Percentiles rank a stretch among this genome's conserved stretches.
phyloP scores from a whole-genome alignment of 768 basidiomycete species.

The Termitomyces sp. region DNA sequence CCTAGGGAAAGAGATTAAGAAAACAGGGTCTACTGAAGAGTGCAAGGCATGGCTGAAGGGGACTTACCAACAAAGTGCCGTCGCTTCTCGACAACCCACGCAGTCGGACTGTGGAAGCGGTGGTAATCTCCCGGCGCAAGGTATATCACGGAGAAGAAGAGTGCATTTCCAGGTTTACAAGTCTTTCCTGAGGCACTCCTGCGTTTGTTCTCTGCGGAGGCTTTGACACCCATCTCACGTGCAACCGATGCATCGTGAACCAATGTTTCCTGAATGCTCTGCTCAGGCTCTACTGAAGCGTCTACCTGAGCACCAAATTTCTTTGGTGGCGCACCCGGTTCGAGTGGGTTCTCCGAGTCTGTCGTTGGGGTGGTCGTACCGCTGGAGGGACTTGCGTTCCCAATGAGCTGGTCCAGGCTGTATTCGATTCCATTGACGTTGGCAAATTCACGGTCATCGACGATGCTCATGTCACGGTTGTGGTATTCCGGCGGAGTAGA shows the following conservation, averaged over 20 bases:
- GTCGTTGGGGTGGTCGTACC: conserved; percentile 30
- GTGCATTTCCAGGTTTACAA: conserved; percentile 69
- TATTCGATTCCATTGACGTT: conserved; percentile 97
- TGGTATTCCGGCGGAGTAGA: conserved; percentile 31
- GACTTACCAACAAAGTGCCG: conserved; percentile 84
- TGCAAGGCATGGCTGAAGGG: conserved; percentile 1
- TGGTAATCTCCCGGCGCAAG: conserved; percentile 99
- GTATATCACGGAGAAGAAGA: conserved; percentile 94
- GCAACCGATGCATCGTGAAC: conserved; percentile 70
- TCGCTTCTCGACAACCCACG: conserved; percentile 96
- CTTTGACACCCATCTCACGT: conserved; percentile 56
- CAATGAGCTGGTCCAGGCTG: conserved; percentile 85
- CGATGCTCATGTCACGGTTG: conserved; percentile 49
- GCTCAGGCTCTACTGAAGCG: conserved; percentile 57
- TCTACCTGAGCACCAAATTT: conserved; percentile 70
- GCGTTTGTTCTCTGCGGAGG: conserved; percentile 22
- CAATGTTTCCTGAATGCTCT: conserved; percentile 47
- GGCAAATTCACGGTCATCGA: conserved; percentile 88
- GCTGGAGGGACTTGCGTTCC: conserved; percentile 22
- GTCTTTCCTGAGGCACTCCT: conserved; percentile 35
- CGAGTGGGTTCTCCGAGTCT: conserved; percentile 22
- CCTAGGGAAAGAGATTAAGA: conserved; percentile 33
- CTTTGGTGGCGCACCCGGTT: conserved; percentile 24
- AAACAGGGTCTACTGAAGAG: not conserved
- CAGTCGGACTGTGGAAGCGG: conserved; percentile 91